Evolutionary conservation across 164 flowering plant species (phyloP), one percentile per base, ranked within the genome.

Genomic region (Santalum album): DNA sequence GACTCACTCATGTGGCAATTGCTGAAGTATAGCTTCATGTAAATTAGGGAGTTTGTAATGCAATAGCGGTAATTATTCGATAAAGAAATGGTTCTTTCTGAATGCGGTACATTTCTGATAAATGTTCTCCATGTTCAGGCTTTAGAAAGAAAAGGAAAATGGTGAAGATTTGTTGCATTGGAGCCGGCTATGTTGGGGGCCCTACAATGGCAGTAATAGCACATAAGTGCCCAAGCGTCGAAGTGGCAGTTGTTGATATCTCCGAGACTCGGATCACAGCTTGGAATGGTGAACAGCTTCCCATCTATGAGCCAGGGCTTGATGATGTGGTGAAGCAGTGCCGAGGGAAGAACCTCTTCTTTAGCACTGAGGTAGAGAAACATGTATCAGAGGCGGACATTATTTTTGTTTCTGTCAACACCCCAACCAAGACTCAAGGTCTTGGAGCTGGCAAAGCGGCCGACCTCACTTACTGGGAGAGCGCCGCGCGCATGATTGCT

Each of bases 311-410:
- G 25, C 50, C 50, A 46, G 50, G 50, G 22, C 50, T 46, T 20
- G 50, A 46, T 46, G 50, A 23, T 20, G 50, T 46, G 50, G 50
- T 46, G 21, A 46, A 46, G 50, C 3, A 46, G 23, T 46, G 50
- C 50, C 50, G 50, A 46, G 50, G 50, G 50, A 46, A 19, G 50
- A 46, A 46, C 50, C 50, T 46, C 50, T 46, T 46, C 50, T 46
- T 46, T 16, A 46, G 50, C 50, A 46, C 50, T 20, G 50, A 46
- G 0, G 50, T 46, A 5, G 50, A 46, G 25, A 46, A 23, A 16
- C 50, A 46, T 23, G 50, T 46, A 20, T 46, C 50, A 3, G 50
- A 46, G 50, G 50, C 50, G 5, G 50, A 46, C 50, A 46, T 46
- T 0, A 46, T 46, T 20, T 46, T 46, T 19, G 50, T 46, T 20